Percentiles rank a stretch among this genome's conserved stretches.
These are phyloP conservation scores for Tirmania nivea DNA, from an alignment of 495 filamentous ascomycete species.

Conservation along the genomic window DNA sequence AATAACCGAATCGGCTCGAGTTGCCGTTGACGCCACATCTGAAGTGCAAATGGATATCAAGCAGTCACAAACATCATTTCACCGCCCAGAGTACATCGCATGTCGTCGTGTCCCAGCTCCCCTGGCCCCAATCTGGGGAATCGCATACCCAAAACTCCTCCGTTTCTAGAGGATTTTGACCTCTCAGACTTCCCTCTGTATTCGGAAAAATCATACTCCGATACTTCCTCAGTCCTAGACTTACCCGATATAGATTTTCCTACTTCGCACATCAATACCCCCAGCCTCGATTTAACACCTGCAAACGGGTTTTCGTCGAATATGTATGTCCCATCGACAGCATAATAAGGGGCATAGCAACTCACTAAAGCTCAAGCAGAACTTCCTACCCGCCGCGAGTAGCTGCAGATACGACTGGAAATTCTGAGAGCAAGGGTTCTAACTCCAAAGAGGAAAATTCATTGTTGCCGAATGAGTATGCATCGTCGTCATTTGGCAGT, in stretches of 20 bases:
- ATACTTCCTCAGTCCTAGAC: slow-evolving; percentile 13
- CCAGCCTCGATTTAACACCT: slow-evolving; percentile 13
- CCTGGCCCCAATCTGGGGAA: background rate
- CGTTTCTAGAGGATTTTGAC: slow-evolving; percentile 11
- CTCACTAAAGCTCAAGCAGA: background rate
- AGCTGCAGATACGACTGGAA: background rate
- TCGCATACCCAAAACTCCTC: slow-evolving; percentile 8
- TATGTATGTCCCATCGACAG: too few relatives aligned
- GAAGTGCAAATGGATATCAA: too few relatives aligned
- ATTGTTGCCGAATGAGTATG: background rate
- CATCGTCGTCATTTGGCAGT: too few relatives aligned
- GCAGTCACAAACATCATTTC: too few relatives aligned
- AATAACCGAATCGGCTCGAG: too few relatives aligned
- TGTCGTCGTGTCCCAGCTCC: too few relatives aligned
- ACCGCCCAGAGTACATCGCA: too few relatives aligned
- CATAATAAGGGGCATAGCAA: too few relatives aligned
- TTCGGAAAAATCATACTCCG: slow-evolving; percentile 5
- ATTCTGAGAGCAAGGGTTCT: too few relatives aligned
- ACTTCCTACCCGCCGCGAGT: background rate
- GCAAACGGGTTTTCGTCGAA: too few relatives aligned
- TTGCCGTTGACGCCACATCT: too few relatives aligned
- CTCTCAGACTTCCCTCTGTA: slow-evolving; percentile 6
- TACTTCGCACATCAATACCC: slow-evolving; percentile 1
- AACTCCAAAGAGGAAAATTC: background rate
- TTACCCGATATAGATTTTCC: slow-evolving; percentile 13